These are phyloP conservation scores for Striga hermonthica DNA, from an alignment of 305 asterid genomes.

Conservation along the genomic window DNA sequence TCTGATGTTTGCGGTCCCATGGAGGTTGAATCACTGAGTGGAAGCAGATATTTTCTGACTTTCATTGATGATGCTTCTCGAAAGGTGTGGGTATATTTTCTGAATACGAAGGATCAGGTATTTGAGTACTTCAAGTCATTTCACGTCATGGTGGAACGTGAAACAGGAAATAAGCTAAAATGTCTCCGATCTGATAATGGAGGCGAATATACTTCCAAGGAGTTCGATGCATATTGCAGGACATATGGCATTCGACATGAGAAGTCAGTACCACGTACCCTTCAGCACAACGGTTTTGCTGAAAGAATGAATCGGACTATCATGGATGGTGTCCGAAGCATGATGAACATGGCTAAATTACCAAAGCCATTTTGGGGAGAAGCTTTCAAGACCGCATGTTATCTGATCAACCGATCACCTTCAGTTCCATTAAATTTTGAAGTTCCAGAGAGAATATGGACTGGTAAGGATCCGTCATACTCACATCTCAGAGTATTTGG, in stretches of 20 bases:
- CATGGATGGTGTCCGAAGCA: slow-evolving; percentile 10
- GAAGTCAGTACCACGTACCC: not conserved
- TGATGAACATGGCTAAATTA: slow-evolving; percentile 23
- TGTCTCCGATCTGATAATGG: slow-evolving; percentile 26
- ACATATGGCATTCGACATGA: slow-evolving; percentile 7
- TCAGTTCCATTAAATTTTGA: not conserved
- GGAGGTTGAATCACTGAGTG: not conserved
- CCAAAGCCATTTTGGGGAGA: slow-evolving; percentile 18
- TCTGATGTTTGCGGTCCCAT: slow-evolving; percentile 8
- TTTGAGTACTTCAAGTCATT: slow-evolving; percentile 11
- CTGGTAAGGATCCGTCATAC: slow-evolving; percentile 2
- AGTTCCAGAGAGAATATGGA: slow-evolving; percentile 13
- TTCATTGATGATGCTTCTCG: slow-evolving; percentile 23
- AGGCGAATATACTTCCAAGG: slow-evolving; percentile 21
- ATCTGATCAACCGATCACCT: slow-evolving; percentile 22
- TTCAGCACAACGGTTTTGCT: slow-evolving; percentile 24
- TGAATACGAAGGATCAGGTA: slow-evolving; percentile 1
- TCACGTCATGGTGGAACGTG: slow-evolving; percentile 19
- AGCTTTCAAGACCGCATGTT: slow-evolving; percentile 4
- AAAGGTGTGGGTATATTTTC: slow-evolving; percentile 2
- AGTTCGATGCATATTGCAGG: not conserved
- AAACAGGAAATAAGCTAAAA: slow-evolving; percentile 13
- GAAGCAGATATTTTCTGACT: not conserved
- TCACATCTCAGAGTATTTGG: slow-evolving; percentile 18
- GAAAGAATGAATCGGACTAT: slow-evolving; percentile 27